A percentile compares a stretch with the other conserved stretches of the same genome.
These are phyloP conservation scores for Trichopus zeylanicus DNA, from an alignment of 116 monocot species.

Conservation along the genomic window DNA sequence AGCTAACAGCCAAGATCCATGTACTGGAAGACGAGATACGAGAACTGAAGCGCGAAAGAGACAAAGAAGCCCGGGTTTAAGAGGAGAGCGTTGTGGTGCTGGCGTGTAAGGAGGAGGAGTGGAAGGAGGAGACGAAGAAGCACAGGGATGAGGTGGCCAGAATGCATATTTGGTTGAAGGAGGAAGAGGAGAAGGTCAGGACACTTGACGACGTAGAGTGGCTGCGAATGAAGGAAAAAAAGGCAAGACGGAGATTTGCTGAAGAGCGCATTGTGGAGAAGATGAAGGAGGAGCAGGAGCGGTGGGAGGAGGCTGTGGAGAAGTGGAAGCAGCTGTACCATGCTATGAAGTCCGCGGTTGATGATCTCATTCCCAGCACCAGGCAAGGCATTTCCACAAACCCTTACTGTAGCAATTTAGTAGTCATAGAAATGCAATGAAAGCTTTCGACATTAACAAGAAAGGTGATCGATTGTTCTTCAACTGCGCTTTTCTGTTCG, in stretches of 20 bases:
- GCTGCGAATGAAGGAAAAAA: background rate
- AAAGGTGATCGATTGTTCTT: no score
- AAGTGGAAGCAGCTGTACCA: slow-evolving; percentile 91
- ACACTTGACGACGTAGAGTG: slow-evolving; percentile 13
- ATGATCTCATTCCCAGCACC: slow-evolving; percentile 63
- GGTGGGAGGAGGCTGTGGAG: slow-evolving; percentile 56
- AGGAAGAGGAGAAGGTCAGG: slow-evolving; percentile 29
- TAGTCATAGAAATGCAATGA: no score
- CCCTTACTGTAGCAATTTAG: no score
- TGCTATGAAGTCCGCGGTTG: slow-evolving; percentile 78
- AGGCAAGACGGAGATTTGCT: slow-evolving; percentile 11
- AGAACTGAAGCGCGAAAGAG: slow-evolving; percentile 5
- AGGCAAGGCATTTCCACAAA: slow-evolving; percentile 44
- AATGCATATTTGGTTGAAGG: slow-evolving; percentile 24
- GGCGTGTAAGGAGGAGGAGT: slow-evolving; percentile 22
- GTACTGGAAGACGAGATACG: slow-evolving; percentile 23
- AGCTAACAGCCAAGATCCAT: slow-evolving; percentile 18
- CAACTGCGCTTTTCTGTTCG: no score
- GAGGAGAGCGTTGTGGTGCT: slow-evolving; percentile 19
- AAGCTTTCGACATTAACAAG: no score
- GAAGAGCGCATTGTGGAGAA: slow-evolving; percentile 28
- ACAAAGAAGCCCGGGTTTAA: slow-evolving; percentile 16
- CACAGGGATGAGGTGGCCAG: slow-evolving; percentile 22
- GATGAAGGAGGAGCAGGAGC: slow-evolving; percentile 53
- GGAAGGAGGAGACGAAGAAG: slow-evolving; percentile 32